Base-by-base conservation (phyloP, 169 alveolate genomes). In the Theileria annulata region DNA sequence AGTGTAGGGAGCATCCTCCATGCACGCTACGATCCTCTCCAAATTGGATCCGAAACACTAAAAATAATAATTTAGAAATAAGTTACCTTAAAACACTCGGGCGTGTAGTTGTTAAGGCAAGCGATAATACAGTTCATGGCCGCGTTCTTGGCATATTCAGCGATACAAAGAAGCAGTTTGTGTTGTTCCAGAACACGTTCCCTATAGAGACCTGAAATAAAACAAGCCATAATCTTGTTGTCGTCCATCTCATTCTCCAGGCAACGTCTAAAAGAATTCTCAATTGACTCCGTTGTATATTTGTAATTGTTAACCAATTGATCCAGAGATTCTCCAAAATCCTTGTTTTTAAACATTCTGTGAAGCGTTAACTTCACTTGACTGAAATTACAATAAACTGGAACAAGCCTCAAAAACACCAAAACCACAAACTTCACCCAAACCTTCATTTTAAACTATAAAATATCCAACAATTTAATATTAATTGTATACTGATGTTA, bases 1-100 rank as follows among this genome's bases (percentile, higher is more conserved):
- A 42, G 51, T 42, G 51, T 42, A 42, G 27, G 77, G 77, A 49
- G 30, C 54, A 19, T 27, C 77, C 15, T 19, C 37, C 69, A 70
- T 42, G 35, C 77, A 70, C 37, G 42, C 77, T n/a, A 74, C 27
- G 0, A 81, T 33, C 19, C 15, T 64, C 9, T 82, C 85, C n/a
- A 81, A 56, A 56, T 54, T 66, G 15, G 59, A 27, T 23, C 88
- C 88, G n/a, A 71, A 64, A 60, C 88, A 81, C 88, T 81, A 42
- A 42, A 42, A 42, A 42, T 1, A 42, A 42, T 42, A 8, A 2
- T 10, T 10, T 2, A 42, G 15, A 1, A 42, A 42, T 3, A 56
- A 70, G 69, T 15, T 59, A 79, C 87, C 66, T 47, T 59, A 15
- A 81, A 37, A 47, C 88, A 81, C 30, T 71, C 64, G 30, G 76